Evolutionary conservation across 2,329 filamentous ascomycete species (phyloP).

Genomic region (Tolypocladium pustulatum): DNA sequence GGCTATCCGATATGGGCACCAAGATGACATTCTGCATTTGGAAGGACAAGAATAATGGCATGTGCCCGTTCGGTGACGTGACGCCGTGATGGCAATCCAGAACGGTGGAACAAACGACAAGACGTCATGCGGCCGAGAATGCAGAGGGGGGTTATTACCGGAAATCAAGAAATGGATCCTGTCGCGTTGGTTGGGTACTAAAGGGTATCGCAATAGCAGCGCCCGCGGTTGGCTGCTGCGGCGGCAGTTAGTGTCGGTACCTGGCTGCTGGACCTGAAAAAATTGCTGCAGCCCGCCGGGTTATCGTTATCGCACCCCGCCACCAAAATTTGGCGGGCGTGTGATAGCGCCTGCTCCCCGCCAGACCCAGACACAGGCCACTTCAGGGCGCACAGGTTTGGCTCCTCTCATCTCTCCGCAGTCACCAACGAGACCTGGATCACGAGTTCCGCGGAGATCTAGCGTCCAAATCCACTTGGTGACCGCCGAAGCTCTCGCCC

Average conservation of each 20-base stretch:
- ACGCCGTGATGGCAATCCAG: background rate
- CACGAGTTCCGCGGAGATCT: background rate
- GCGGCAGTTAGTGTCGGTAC: background rate
- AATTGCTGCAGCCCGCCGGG: slow-evolving; percentile 11
- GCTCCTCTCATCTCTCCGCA: slow-evolving; percentile 3
- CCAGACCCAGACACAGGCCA: slow-evolving; percentile 3
- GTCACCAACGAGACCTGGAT: background rate
- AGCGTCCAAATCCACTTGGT: background rate
- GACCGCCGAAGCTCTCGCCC: background rate
- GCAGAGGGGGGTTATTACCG: background rate
- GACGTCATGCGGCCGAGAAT: background rate
- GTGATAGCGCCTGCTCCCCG: slow-evolving; percentile 4
- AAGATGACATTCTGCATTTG: background rate
- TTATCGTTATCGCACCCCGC: slow-evolving; percentile 30
- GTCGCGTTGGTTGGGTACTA: background rate
- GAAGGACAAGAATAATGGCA: background rate
- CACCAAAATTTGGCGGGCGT: slow-evolving; percentile 9
- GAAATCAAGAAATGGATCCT: background rate
- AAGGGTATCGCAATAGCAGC: background rate
- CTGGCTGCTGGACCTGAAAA: background rate
- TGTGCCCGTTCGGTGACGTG: background rate
- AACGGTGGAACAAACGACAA: background rate
- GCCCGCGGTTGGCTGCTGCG: background rate
- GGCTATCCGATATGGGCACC: background rate
- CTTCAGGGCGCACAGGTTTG: slow-evolving; percentile 8